These are phyloP conservation scores for Fraxinus xanthoxyloides DNA, from an alignment of 305 asterid genomes.

Conservation along the genomic window DNA sequence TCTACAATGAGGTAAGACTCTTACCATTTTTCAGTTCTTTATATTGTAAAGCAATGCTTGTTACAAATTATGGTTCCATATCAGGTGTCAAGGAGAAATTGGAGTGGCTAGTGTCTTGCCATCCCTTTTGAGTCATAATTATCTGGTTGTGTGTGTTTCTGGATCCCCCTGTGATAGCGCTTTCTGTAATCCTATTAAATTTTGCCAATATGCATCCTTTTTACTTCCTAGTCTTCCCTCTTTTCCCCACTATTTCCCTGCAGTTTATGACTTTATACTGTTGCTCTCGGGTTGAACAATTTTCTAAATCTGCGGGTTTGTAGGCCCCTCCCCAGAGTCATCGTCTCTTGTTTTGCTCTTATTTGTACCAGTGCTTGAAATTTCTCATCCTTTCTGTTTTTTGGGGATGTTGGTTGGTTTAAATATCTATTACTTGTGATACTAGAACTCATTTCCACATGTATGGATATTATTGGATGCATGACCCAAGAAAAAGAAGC, in stretches of 20 bases:
- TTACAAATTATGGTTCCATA: background rate
- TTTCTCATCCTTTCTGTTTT: background rate
- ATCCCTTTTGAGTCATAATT: constrained; percentile 10
- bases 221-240: constrained; percentile 8
- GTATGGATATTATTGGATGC: background rate
- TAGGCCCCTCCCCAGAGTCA: constrained; percentile 13
- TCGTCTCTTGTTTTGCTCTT: constrained; percentile 9
- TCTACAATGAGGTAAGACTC: constrained; percentile 89
- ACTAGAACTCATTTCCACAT: constrained; percentile 13
- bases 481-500: constrained; percentile 13
- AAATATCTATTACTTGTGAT: constrained; percentile 8
- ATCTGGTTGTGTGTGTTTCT: constrained; percentile 12
- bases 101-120: background rate
- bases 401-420: background rate
- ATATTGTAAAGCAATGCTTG: constrained; percentile 7
- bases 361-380: background rate
- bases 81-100: constrained; percentile 17
- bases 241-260: background rate
- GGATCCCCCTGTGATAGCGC: constrained; percentile 12
- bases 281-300: constrained; percentile 8
- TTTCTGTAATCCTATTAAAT: constrained; percentile 20
- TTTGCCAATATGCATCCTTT: constrained; percentile 16
- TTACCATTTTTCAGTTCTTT: constrained; percentile 21
- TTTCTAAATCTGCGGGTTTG: constrained; percentile 10
- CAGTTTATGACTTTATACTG: constrained; percentile 5